Evolutionary conservation across 441 rosid species (phyloP).

Genomic region (Oxalis stricta): DNA sequence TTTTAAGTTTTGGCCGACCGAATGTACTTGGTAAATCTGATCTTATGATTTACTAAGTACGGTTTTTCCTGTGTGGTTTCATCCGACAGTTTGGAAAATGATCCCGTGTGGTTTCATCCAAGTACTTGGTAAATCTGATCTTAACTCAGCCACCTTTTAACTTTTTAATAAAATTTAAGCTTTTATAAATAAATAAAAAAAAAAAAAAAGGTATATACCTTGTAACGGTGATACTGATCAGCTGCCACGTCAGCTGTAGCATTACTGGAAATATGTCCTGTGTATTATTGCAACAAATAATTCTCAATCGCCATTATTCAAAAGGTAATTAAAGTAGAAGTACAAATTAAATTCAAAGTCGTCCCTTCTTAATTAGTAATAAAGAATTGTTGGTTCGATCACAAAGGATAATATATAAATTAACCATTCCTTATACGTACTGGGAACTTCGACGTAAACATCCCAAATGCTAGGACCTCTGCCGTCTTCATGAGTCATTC

Average conservation of each 20-base stretch:
- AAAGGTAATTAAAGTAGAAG: not conserved
- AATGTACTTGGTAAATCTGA: too few relatives aligned
- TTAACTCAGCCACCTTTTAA: too few relatives aligned
- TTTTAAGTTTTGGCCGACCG: too few relatives aligned
- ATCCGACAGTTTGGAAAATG: too few relatives aligned
- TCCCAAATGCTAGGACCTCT: slow-evolving; percentile 35
- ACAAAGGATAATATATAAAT: too few relatives aligned
- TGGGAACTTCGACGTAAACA: slow-evolving; percentile 17
- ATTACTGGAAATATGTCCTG: slow-evolving; percentile 19
- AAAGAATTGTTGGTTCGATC: too few relatives aligned
- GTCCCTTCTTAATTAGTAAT: too few relatives aligned
- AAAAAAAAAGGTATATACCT: slow-evolving; percentile 5
- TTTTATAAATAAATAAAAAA: not conserved
- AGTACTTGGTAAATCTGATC: too few relatives aligned
- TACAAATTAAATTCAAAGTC: not conserved
- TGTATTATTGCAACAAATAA: not conserved
- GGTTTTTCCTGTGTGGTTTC: too few relatives aligned
- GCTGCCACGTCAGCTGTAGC: slow-evolving; percentile 19
- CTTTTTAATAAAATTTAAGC: too few relatives aligned
- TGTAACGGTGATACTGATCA: slow-evolving; percentile 24
- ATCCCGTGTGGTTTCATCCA: too few relatives aligned
- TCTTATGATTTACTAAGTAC: too few relatives aligned
- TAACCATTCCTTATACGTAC: not conserved
- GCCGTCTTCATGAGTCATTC: slow-evolving; percentile 23
- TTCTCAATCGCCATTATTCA: not conserved